Base-by-base conservation (phyloP, 192 early-diverging fungal genomes). In the Podila epigama region DNA sequence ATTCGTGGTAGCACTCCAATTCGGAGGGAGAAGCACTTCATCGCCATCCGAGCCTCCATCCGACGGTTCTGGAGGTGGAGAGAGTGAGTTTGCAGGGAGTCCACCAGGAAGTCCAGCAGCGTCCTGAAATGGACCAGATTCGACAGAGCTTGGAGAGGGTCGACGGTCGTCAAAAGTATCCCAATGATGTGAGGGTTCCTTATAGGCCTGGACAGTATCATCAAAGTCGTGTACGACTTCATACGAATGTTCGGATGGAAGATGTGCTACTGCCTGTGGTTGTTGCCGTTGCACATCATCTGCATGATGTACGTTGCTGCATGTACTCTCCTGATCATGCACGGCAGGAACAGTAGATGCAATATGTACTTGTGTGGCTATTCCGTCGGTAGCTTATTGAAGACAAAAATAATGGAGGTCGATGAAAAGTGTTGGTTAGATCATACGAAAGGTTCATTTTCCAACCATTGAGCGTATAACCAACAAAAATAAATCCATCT, bases 1-100 rank as follows among this genome's bases (percentile, higher is more conserved):
- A 50, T 77, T 77, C 28, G 73, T 77, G 32, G 73, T 68, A 16
- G 66, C 73, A 44, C 73, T 77, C 73, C 73, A 77, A 13, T 77
- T 59, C 7, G 66, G 73, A 11, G 73, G 73, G 4, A 77, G 25
- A 25, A 68, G 13, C 11, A 77, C 55, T 9, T 68, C 60, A 1
- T 68, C 65, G 29, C 22, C 20, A 29, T 68, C 65, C 9, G 60
- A 63, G 22, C 39, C 2, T 4, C 51, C 60, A 51, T 77, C 66
- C 4, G 25, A 35, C 7, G 73, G 73, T 20, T 77, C 73, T 63
- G 73, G 65, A 22, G 66, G 72, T 39, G 72, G 66, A n/a, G 66
- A 34, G 32, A 22, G 52, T 29, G 52, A 54, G 52, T 25, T n/a
- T 2, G 29, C 28, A 10, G 42, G 60, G 2, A n/a, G 60, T 29